A percentile compares a stretch with the other conserved stretches of the same genome.
Conservation (phyloP, 1,284 basidiomycete species). For the Phlebopus sp. region DNA sequence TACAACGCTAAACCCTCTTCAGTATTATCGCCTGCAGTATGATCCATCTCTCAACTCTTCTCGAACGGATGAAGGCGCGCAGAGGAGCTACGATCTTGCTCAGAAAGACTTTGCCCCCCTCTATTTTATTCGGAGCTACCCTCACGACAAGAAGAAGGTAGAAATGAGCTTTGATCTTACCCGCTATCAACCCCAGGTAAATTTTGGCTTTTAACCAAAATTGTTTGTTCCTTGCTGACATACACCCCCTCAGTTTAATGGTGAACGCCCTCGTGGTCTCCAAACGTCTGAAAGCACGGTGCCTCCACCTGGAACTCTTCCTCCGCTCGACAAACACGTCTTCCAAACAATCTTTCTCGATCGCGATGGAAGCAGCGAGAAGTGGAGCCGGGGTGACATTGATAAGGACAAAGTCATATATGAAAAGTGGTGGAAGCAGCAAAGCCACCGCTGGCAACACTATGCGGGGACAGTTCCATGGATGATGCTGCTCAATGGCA, state of each 20-base stretch:
- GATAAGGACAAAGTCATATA: conserved; percentile 46
- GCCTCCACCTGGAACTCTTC: conserved; percentile 18
- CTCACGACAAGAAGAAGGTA: conserved; percentile 50
- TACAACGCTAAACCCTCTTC: neutral
- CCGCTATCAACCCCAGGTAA: conserved; percentile 54
- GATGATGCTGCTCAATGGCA: conserved; percentile 61
- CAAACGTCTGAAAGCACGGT: neutral
- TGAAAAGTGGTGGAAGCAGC: conserved; percentile 64
- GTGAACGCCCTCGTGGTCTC: conserved; percentile 13
- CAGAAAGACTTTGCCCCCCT: conserved; percentile 50
- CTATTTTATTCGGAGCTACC: conserved; percentile 58
- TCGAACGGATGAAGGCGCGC: conserved; percentile 37
- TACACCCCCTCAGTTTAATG: conserved; percentile 23
- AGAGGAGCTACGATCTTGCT: conserved; percentile 38
- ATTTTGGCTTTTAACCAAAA: conserved; percentile 2
- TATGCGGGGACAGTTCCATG: conserved; percentile 57
- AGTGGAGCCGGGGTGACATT: conserved; percentile 56
- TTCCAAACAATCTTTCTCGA: conserved; percentile 62
- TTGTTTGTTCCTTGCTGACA: neutral
- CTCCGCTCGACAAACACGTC: conserved; percentile 42
- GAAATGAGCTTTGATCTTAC: conserved; percentile 65
- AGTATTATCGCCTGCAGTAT: conserved; percentile 49
- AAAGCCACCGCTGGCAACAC: conserved; percentile 58
- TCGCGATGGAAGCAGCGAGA: conserved; percentile 41
- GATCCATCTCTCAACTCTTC: conserved; percentile 35